Conservation (phyloP, 164 flowering plant species). For the Stephania japonica region DNA sequence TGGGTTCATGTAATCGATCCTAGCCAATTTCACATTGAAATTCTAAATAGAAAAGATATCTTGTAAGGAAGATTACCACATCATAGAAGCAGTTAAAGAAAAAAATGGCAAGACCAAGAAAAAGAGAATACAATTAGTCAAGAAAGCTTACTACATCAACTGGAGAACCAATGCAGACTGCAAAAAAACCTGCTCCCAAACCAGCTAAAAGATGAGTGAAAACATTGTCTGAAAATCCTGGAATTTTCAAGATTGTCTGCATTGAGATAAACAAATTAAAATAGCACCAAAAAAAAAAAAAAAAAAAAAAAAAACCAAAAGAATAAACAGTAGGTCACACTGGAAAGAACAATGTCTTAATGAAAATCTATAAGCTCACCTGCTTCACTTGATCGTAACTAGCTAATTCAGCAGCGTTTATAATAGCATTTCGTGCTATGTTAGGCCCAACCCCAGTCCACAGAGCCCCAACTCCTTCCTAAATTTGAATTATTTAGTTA, state of each 20-base stretch:
- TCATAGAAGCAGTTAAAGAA: no score
- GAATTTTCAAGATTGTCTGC: conserved; percentile 87
- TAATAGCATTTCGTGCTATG: conserved; percentile 80
- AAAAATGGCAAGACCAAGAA: not conserved
- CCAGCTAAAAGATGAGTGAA: conserved; percentile 92
- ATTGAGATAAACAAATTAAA: conserved; percentile 25
- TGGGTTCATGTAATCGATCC: no score
- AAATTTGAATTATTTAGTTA: conserved; percentile 15
- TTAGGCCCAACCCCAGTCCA: conserved; percentile 99
- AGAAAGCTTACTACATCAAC: conserved; percentile 76
- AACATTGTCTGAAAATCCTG: conserved; percentile 81
- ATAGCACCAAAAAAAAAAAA: not conserved
- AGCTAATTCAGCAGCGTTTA: conserved; percentile 96
- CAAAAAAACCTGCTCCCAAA: conserved; percentile 94
- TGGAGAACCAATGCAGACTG: conserved; percentile 97
- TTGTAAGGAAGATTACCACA: no score
- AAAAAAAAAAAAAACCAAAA: not conserved
- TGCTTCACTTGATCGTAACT: conserved; percentile 96
- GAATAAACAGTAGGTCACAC: not conserved
- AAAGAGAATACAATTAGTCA: not conserved
- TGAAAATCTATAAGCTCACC: conserved; percentile 31
- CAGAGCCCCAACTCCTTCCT: conserved; percentile 88
- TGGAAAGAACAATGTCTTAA: not conserved
- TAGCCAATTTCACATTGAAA: no score
- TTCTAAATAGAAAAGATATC: no score